Conservation (phyloP, 2,329 filamentous ascomycete species). For the Fusarium goolgardi region DNA sequence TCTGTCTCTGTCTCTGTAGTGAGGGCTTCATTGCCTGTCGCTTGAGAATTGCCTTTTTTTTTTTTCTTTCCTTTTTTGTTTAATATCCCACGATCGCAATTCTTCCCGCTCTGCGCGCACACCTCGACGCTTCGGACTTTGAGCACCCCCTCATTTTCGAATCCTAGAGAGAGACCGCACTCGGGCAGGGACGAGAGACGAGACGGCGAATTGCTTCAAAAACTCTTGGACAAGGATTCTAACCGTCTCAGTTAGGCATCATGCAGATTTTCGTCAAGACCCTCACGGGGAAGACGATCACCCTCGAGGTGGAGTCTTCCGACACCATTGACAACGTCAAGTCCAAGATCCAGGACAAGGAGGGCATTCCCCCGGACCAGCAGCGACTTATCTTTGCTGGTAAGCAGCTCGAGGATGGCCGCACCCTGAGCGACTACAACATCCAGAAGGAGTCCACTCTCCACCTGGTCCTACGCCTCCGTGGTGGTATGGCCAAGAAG, state of each 20-base stretch:
- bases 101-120: slow-evolving; percentile 21
- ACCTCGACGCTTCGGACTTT: slow-evolving; percentile 28
- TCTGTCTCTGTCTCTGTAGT: slow-evolving; percentile 43
- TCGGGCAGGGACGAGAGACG: slow-evolving; percentile 10
- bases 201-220: slow-evolving; percentile 11
- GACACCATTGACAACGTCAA: slow-evolving; percentile 99
- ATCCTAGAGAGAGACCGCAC: slow-evolving; percentile 22
- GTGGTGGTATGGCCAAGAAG: slow-evolving; percentile 96
- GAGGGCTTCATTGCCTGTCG: slow-evolving; percentile 48
- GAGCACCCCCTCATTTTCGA: slow-evolving; percentile 24
- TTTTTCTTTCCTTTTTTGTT: slow-evolving; percentile 11
- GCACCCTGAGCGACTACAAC: slow-evolving; percentile 99
- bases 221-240: slow-evolving; percentile 48
- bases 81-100: slow-evolving; percentile 16
- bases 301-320: slow-evolving; percentile 99
- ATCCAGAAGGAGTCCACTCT: slow-evolving; percentile 99
- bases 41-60: slow-evolving; percentile 46
- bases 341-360: slow-evolving; percentile 99
- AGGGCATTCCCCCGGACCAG: slow-evolving; percentile 98
- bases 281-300: slow-evolving; percentile 99
- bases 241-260: slow-evolving; percentile 67
- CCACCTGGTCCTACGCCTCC: slow-evolving; percentile 96
- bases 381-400: slow-evolving; percentile 99
- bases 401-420: slow-evolving; percentile 99
- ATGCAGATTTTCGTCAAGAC: slow-evolving; percentile 85